Conservation (phyloP, 352 stramenopile genomes). For the Pythium dissotocum region DNA sequence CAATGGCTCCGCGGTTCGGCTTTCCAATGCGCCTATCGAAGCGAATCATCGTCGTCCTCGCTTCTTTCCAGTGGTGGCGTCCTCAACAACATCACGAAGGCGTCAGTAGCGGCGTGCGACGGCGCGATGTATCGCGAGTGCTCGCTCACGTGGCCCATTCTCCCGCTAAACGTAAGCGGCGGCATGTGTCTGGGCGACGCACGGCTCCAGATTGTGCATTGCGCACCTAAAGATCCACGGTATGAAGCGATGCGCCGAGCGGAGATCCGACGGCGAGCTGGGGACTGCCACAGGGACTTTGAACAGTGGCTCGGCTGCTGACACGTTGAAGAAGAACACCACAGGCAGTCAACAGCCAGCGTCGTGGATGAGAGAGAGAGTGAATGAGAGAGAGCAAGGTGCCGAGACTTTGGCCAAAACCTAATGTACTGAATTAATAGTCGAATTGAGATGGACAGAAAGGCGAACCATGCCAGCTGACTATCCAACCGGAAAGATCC, state of each 20-base stretch:
- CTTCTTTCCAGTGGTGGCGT: not conserved
- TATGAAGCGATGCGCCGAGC: constrained; percentile 12
- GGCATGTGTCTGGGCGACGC: constrained; percentile 20
- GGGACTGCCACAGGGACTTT: not conserved
- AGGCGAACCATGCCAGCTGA: not conserved
- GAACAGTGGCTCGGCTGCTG: constrained; percentile 21
- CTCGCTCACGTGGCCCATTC: constrained; percentile 14
- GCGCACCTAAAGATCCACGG: constrained; percentile 13
- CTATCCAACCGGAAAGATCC: no score
- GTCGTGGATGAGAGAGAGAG: not conserved
- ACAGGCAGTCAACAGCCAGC: no score
- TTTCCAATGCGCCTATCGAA: constrained; percentile 14
- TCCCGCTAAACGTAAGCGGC: not conserved
- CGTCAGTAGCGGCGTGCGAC: constrained; percentile 13
- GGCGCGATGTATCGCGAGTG: constrained; percentile 21
- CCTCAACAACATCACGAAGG: constrained; percentile 10
- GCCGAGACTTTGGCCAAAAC: not conserved
- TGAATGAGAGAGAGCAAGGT: no score
- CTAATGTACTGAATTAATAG: not conserved
- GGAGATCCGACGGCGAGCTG: constrained; percentile 1
- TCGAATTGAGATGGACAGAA: not conserved
- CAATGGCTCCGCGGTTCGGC: constrained; percentile 4
- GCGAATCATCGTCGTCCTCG: not conserved
- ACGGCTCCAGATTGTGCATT: constrained; percentile 21
- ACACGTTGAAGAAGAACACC: not conserved